Base-by-base conservation (phyloP, 352 stramenopile species). In the Pythium rhizo-oryzae region DNA sequence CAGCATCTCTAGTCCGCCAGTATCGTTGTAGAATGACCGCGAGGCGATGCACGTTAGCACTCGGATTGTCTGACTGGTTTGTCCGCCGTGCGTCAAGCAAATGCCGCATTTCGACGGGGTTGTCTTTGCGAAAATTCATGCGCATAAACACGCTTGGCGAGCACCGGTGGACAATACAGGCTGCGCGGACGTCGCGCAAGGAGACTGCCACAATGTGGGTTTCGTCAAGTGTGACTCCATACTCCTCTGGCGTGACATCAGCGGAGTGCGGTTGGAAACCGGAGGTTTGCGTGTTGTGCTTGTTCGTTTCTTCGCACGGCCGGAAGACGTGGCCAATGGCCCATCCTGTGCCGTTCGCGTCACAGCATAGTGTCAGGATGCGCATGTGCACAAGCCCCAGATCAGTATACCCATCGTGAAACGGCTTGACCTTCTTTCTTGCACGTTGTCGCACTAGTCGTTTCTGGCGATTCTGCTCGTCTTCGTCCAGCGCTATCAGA, bases 161-260 rank as follows among this genome's bases (percentile, higher is more conserved):
- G 43, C 62, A 64, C 23, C 33, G 68, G 47, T 74, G 68, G 18
- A 74, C 68, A 2, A 67, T 50, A 35, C 61, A 61, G 3, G 57
- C 50, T 0, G 55, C 68, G 13, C 55, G 57, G 5, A 70, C 25
- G 35, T 74, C 68, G 4, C 57, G 35, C 15, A 74, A n/a, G 12
- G 43, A 50, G 9, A 69, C 68, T 9, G 61, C 68, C 7, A 74
- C 68, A 2, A 74, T 12, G 54, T 53, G 55, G 19, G 46, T 57
- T 15, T 41, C 39, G 24, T 74, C 68, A 39, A 66, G 52, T 24
- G 49, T 47, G 19, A 74, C 61, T 47, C 63, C 61, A 24, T 67
- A 70, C 16, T 6, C 35, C 46, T 67, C 47, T 9, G 19, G 28
- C 4, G 12, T 8, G 18, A 35, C 23, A 19, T 9, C 16, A 12